A percentile compares a stretch with the other conserved stretches of the same genome.
Evolutionary conservation across 78 protist genomes (phyloP).

Genomic region (Protostelium mycophagum): DNA sequence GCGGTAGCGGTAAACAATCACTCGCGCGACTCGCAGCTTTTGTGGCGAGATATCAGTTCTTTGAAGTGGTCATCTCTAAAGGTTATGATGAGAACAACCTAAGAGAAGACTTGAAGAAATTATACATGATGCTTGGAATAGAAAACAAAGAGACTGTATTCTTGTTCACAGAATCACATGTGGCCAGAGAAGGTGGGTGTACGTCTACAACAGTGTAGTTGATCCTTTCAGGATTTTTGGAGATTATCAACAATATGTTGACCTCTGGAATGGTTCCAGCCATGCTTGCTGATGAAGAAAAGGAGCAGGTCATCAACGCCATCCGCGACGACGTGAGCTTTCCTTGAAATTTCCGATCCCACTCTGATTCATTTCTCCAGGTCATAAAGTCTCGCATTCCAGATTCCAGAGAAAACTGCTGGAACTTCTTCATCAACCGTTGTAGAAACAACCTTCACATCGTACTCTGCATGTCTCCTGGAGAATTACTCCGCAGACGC

Average conservation of each 20-base stretch:
- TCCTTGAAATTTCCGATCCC: neutral
- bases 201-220: neutral
- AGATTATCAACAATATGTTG: conserved; percentile 83
- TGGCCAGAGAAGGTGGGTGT: conserved; percentile 40
- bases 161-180: conserved; percentile 87
- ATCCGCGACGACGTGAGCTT: neutral
- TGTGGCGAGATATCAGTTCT: conserved; percentile 34
- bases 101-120: conserved; percentile 62
- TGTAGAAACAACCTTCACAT: conserved; percentile 39
- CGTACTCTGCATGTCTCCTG: conserved; percentile 62
- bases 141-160: conserved; percentile 71
- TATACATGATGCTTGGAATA: conserved; percentile 50
- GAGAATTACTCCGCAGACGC: conserved; percentile 50
- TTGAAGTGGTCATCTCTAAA: conserved; percentile 63
- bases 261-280: conserved; percentile 89
- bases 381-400: conserved; percentile 58
- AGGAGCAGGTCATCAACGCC: neutral
- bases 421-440: conserved; percentile 2
- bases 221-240: conserved; percentile 58
- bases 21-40: conserved; percentile 71
- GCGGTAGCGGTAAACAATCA: conserved; percentile 72
- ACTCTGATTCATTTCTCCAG: conserved; percentile 2
- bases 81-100: conserved; percentile 65
- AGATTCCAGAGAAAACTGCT: neutral
- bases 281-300: conserved; percentile 63